These are phyloP conservation scores for Ophiobolus disseminans DNA, from an alignment of 2,329 filamentous ascomycete genomes.

Conservation along the genomic window DNA sequence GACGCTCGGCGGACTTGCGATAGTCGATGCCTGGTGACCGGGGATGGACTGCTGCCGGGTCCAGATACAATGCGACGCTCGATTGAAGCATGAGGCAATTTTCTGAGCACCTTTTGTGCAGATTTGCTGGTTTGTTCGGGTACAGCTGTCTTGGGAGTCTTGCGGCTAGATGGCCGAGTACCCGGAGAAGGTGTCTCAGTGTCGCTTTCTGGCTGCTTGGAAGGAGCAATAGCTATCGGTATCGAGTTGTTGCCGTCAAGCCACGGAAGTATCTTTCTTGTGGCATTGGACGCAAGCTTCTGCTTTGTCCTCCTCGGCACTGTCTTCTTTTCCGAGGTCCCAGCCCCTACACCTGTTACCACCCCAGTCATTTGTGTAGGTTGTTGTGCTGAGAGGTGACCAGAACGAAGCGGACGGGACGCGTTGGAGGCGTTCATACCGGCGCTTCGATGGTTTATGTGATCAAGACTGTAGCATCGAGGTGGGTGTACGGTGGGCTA, in stretches of 20 bases:
- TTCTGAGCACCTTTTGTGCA: slow-evolving; percentile 8
- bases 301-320: neutral
- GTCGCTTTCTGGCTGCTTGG: slow-evolving; percentile 1
- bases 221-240: slow-evolving; percentile 1
- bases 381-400: neutral
- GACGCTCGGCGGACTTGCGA: slow-evolving; percentile 19
- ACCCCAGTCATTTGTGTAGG: neutral
- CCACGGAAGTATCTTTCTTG: slow-evolving; percentile 38
- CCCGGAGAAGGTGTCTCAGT: slow-evolving; percentile 10
- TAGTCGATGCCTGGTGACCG: slow-evolving; percentile 20
- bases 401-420: neutral
- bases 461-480: neutral
- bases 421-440: no score
- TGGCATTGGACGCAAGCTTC: slow-evolving; percentile 19
- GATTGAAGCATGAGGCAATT: slow-evolving; percentile 8
- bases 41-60: slow-evolving; percentile 23
- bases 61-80: slow-evolving; percentile 11
- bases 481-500: no score
- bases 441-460: no score
- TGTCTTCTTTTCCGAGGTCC: no score
- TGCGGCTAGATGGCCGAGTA: slow-evolving; percentile 9
- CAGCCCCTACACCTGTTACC: no score
- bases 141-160: neutral
- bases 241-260: slow-evolving; percentile 32
- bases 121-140: slow-evolving; percentile 4